These are phyloP conservation scores for Verticillium tricorpus DNA, from an alignment of 2,329 filamentous ascomycete genomes.

Conservation along the genomic window DNA sequence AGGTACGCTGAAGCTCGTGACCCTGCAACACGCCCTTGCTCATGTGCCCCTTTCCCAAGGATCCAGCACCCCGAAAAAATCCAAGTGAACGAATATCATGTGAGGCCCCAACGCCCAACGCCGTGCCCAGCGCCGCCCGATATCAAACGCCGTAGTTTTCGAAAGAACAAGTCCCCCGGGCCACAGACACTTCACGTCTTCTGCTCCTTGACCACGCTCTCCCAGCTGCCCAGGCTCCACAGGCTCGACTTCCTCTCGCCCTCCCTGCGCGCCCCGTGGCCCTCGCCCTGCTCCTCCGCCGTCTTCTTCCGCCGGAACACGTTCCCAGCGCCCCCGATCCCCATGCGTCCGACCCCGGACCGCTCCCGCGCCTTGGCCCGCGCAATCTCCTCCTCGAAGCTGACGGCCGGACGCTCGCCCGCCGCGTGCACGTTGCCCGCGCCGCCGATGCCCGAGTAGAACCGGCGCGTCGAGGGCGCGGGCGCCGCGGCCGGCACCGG, in stretches of 20 bases:
- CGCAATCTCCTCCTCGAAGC: constrained; percentile 15
- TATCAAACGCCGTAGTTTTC: not conserved
- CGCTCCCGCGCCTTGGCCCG: constrained; percentile 12
- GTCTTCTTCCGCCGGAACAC: constrained; percentile 58
- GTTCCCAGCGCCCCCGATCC: constrained; percentile 46
- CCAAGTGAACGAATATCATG: not conserved
- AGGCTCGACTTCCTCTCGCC: constrained; percentile 10
- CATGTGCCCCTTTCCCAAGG: not conserved
- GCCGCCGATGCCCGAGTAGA: constrained; percentile 63
- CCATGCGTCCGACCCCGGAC: constrained; percentile 12
- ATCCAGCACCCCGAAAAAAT: not conserved
- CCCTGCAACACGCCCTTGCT: not conserved
- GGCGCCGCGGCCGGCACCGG: constrained; percentile 37
- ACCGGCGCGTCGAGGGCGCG: constrained; percentile 41
- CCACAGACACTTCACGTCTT: not conserved
- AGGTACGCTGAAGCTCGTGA: too few species aligned
- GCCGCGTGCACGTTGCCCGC: constrained; percentile 65
- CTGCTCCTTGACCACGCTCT: constrained; percentile 12
- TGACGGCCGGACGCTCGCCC: constrained; percentile 20
- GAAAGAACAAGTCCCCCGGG: too few species aligned
- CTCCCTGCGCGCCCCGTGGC: not conserved
- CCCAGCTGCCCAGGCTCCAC: constrained; percentile 32
- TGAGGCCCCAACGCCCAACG: not conserved
- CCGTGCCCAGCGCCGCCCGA: not conserved
- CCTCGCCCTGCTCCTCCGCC: not conserved